These are phyloP conservation scores for Pholiota conissans DNA, from an alignment of 768 basidiomycete genomes.

Conservation along the genomic window DNA sequence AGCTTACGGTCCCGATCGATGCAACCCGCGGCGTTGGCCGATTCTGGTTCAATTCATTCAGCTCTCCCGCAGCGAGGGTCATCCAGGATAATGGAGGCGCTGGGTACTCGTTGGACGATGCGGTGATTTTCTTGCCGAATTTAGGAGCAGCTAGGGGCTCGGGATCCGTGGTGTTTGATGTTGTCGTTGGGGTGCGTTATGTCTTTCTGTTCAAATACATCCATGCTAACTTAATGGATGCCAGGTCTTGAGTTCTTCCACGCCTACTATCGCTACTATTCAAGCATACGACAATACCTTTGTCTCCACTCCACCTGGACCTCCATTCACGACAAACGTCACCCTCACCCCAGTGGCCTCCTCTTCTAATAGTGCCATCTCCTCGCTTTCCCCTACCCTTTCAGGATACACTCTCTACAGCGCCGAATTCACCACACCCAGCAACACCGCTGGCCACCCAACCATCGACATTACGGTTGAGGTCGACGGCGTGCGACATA, in stretches of 20 bases:
- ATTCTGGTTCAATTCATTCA: constrained; percentile 43
- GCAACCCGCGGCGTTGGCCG: constrained; percentile 13
- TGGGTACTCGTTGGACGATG: constrained; percentile 32
- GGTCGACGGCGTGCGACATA: neutral
- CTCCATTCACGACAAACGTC: neutral
- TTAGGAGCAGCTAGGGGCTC: constrained; percentile 15
- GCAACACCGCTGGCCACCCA: neutral
- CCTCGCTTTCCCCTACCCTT: neutral
- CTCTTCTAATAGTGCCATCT: neutral
- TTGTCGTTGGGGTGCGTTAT: neutral
- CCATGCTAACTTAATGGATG: neutral
- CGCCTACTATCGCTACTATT: neutral
- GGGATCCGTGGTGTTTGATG: neutral
- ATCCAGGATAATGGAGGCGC: constrained; percentile 34
- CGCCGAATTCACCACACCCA: neutral
- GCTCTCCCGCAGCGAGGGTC: constrained; percentile 20
- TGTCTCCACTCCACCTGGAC: neutral
- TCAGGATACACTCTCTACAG: neutral
- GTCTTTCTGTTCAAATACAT: neutral
- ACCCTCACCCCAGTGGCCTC: neutral
- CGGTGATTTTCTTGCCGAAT: constrained; percentile 32
- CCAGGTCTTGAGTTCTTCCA: neutral
- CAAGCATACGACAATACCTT: constrained; percentile 3
- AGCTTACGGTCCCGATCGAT: constrained; percentile 20
- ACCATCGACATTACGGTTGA: neutral